Evolutionary conservation across 2,329 filamentous ascomycete genomes (phyloP), one percentile per base, ranked within the genome.

Genomic region (Calonectria multiphialidica): DNA sequence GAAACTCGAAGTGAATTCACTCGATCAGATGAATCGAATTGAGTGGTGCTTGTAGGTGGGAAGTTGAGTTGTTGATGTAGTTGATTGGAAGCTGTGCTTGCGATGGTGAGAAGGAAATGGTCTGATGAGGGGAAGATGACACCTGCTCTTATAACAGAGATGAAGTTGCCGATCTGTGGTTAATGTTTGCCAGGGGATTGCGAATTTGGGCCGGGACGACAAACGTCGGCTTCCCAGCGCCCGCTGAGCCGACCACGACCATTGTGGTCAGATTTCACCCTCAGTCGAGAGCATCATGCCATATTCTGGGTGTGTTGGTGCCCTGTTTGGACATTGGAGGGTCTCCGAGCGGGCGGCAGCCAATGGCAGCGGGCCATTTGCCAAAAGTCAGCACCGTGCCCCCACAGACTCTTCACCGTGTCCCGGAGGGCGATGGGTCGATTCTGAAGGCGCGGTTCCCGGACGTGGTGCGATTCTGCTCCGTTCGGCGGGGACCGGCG

Each of bases 231-330:
- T 61, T 79, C 77, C 78, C 78, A 79, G 63, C 65, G 40, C 68
- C 73, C 68, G 55, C 57, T 62, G 59, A 78, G 68, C 75, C 77
- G 74, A 70, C 62, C 59, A 64, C 69, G 72, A 71, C 74, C 77
- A 79, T 79, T 71, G 67, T 80, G 77, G 78, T 77, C 78, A 80
- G 78, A 80, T 80, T 76, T 68, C 72, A 74, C 74, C 68, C 74
- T 74, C 74, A 73, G 68, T 75, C 72, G 66, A 76, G 68, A 62
- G 63, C 44, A 80, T 80, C 78, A 77, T 80, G 66, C 78, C 78
- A 80, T 73, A 64, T 59, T 45, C 47, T 49, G n/a, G 40, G 30
- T 40, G 53, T 49, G 30, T 37, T 63, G 61, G 68, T 70, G 65
- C 67, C 69, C 70, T 57, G 59, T 75, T 69, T 68, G 73, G 75